A percentile compares a stretch with the other conserved stretches of the same genome.
Conservation (phyloP, 2,329 filamentous ascomycete species). For the Sclerotinia minor region DNA sequence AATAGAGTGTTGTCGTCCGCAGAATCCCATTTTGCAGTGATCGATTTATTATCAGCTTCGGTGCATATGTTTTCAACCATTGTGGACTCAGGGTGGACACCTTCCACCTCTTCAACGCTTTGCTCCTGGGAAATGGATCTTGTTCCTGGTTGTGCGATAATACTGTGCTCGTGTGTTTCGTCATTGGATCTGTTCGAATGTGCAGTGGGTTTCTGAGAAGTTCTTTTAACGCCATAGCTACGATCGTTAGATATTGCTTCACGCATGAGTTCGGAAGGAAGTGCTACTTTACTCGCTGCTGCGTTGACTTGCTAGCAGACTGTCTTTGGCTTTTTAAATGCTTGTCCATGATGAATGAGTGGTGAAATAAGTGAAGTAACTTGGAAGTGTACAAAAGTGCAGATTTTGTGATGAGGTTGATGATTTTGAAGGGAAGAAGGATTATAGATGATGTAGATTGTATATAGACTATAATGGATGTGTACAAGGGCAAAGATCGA, state of each 20-base stretch:
- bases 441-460: not conserved
- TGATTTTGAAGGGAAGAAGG: not conserved
- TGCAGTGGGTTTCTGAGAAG: not conserved
- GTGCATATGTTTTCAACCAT: not conserved
- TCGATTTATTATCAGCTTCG: not conserved
- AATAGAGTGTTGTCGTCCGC: not conserved
- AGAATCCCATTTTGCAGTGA: not conserved
- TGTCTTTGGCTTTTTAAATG: not conserved
- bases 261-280: not conserved
- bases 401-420: not conserved
- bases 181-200: not conserved
- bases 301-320: not conserved
- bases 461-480: not conserved
- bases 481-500: too few relatives aligned
- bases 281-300: not conserved
- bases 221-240: not conserved
- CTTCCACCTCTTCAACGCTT: not conserved
- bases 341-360: conserved; percentile 5
- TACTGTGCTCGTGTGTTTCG: not conserved
- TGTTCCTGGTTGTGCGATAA: not conserved
- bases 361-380: not conserved
- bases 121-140: not conserved
- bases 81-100: not conserved
- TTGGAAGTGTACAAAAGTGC: not conserved
- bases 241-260: not conserved